Evolutionary conservation across 2,329 filamentous ascomycete species (phyloP), one percentile per base, ranked within the genome.

Genomic region (Pseudogymnoascus sp.): DNA sequence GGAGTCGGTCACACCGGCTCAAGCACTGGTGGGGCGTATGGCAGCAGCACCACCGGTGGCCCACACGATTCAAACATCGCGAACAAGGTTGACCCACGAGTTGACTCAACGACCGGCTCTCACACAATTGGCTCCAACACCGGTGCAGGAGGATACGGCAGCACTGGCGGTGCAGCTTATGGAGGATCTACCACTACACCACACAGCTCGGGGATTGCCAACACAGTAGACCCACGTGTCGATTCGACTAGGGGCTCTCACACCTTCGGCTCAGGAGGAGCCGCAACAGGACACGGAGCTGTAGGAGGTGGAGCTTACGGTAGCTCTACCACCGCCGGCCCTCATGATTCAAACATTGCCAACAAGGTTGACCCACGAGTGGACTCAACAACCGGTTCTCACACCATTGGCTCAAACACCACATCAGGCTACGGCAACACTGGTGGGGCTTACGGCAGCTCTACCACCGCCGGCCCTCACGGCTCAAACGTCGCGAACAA

Each of bases 61-160:
- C 78, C 77, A 7, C 81, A 84, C 75, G 76, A 77, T 72, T 77
- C 72, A 41, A 76, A 82, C 67, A 65, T 78, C 35, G 8, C 78
- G 66, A 84, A 84, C 76, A 82, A 82, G 74, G 45, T 75, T 2
- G 82, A 84, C 61, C 81, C 82, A 5, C 39, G 62, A 19, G 79
- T 84, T 61, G 82, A 84, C 72, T 80, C 77, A 11, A 74, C 84
- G 16, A 14, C 39, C 30, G 28, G 62, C 22, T 42, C 61, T 6
- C 60, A 63, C 62, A 64, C 60, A 16, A 59, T 59, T 39, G 55
- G 55, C 36, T 36, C 33, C 3, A 38, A 22, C 55, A 59, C 55
- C 55, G 28, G 35, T 11, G n/a, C 38, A 33, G 41, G 19, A 45
- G 22, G 19, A 14, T 30, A 52, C 23, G 45, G 28, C 12, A 55